phyloP scores from a whole-genome alignment of 2,329 filamentous ascomycete species.

The Aspergillus fumigatus region DNA sequence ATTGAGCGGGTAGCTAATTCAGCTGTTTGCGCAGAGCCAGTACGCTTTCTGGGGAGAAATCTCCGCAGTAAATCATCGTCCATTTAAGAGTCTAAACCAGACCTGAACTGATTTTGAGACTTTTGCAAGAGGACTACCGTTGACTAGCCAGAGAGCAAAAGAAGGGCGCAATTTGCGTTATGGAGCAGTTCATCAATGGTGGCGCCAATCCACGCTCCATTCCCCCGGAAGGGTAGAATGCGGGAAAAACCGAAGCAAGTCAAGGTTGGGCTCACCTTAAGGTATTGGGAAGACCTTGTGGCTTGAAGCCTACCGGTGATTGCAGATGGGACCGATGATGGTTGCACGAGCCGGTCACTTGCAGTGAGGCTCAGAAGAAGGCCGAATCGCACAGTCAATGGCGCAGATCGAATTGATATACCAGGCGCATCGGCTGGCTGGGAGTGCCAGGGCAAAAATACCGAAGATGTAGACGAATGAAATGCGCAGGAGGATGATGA shows the following conservation, averaged over 20 bases:
- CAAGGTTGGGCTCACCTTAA: background rate
- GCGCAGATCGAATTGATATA: background rate
- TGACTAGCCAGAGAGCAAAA: background rate
- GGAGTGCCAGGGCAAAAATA: background rate
- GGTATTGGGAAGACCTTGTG: background rate
- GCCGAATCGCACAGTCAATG: background rate
- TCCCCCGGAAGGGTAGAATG: background rate
- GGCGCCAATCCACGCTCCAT: background rate
- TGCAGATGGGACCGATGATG: background rate
- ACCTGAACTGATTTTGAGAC: background rate
- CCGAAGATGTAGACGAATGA: background rate
- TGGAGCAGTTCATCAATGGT: background rate
- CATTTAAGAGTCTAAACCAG: background rate
- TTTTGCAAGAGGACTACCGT: background rate
- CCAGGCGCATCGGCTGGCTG: background rate
- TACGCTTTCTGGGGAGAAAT: background rate
- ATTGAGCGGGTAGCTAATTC: background rate
- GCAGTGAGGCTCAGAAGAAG: background rate
- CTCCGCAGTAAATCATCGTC: background rate
- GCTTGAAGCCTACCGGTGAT: background rate
- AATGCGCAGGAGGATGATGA: background rate
- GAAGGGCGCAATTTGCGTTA: background rate
- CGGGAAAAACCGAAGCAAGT: background rate
- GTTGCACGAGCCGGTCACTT: background rate
- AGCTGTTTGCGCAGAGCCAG: background rate